Percentiles rank a stretch among this genome's conserved stretches.
These are phyloP conservation scores for Curvularia verruculosa DNA, from an alignment of 2,329 filamentous ascomycete genomes.

Conservation along the genomic window DNA sequence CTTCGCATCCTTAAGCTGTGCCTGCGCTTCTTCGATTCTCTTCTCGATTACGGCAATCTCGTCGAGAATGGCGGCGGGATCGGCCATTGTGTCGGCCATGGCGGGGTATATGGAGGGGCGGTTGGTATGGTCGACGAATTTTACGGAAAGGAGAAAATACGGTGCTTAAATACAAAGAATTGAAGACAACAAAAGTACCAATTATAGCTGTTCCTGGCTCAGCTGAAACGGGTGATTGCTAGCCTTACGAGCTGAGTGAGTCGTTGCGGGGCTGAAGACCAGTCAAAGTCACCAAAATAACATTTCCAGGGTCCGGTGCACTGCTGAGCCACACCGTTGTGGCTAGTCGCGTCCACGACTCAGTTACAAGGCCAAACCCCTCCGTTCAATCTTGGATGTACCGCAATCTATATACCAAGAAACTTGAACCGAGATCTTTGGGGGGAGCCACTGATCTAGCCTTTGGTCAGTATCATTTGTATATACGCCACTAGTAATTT, in stretches of 20 bases:
- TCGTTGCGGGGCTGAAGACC: conserved; percentile 21
- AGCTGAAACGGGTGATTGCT: conserved; percentile 17
- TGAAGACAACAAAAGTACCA: not conserved
- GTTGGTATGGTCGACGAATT: conserved; percentile 20
- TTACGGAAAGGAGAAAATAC: not conserved
- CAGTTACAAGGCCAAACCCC: not conserved
- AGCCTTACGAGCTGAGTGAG: conserved; percentile 25
- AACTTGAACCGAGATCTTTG: not conserved
- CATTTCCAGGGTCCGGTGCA: conserved; percentile 15
- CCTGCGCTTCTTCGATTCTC: conserved; percentile 38
- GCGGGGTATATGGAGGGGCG: conserved; percentile 37
- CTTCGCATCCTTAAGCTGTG: conserved; percentile 40
- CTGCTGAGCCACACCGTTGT: conserved; percentile 13
- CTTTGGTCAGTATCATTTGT: not conserved
- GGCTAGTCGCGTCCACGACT: conserved; percentile 1
- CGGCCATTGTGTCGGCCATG: conserved; percentile 42
- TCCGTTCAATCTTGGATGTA: not conserved
- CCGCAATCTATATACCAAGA: not conserved
- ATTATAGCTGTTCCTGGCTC: conserved; percentile 10
- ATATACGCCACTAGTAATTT: not conserved
- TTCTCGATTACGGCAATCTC: conserved; percentile 44
- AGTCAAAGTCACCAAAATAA: conserved; percentile 15
- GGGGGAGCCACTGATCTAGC: not conserved
- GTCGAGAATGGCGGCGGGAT: conserved; percentile 38
- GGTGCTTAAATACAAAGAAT: not conserved